A percentile compares a stretch with the other conserved stretches of the same genome.
Evolutionary conservation across 2,329 filamentous ascomycete genomes (phyloP).

Genomic region (Sporothrix euskadiensis): DNA sequence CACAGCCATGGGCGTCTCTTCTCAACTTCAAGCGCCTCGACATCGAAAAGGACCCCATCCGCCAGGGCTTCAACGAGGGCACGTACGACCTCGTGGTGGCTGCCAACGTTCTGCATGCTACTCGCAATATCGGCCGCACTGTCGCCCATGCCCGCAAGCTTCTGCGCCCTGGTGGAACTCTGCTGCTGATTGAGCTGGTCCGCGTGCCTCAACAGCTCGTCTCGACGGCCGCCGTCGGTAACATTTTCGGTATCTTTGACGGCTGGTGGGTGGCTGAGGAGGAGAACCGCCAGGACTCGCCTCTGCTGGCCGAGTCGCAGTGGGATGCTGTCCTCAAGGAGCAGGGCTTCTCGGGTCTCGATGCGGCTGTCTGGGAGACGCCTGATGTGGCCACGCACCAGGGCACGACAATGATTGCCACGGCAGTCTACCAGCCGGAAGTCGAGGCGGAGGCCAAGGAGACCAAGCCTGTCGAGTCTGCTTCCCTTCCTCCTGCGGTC

Average conservation of each 20-base stretch:
- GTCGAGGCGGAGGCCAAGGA: not conserved
- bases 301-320: slow-evolving; percentile 30
- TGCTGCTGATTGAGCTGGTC: slow-evolving; percentile 33
- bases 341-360: slow-evolving; percentile 32
- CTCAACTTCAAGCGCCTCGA: slow-evolving; percentile 35
- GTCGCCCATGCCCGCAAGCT: slow-evolving; percentile 34
- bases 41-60: slow-evolving; percentile 37
- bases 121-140: slow-evolving; percentile 34
- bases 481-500: not conserved
- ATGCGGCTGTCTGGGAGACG: slow-evolving; percentile 32
- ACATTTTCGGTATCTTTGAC: slow-evolving; percentile 34
- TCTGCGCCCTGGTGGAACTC: slow-evolving; percentile 34
- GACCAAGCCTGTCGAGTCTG: not conserved
- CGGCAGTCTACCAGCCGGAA: slow-evolving; percentile 20
- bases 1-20: slow-evolving; percentile 33
- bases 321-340: slow-evolving; percentile 30
- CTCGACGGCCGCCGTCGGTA: slow-evolving; percentile 29
- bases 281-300: slow-evolving; percentile 30
- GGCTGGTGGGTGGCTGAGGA: slow-evolving; percentile 33
- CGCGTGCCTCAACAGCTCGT: slow-evolving; percentile 30
- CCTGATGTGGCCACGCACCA: slow-evolving; percentile 31
- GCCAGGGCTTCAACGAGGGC: slow-evolving; percentile 40
- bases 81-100: slow-evolving; percentile 42
- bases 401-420: slow-evolving; percentile 32
- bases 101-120: slow-evolving; percentile 41